These are phyloP conservation scores for Colletotrichum nymphaeae DNA, from an alignment of 2,329 filamentous ascomycete species.

Conservation along the genomic window DNA sequence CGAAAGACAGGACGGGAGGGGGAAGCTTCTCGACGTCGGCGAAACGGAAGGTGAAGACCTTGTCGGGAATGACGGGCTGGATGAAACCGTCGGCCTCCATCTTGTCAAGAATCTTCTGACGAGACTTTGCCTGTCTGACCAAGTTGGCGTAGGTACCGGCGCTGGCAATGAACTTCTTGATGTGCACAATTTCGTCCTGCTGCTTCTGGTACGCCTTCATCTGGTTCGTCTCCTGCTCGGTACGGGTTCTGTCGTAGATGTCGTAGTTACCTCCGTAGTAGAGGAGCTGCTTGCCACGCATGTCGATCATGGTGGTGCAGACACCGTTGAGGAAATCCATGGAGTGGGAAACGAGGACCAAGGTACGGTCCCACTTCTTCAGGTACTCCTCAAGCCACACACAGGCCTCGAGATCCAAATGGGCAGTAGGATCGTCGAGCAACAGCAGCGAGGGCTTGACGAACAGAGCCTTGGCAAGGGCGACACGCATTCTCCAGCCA, in stretches of 20 bases:
- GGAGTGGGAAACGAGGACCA: constrained; percentile 96
- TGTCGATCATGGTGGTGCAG: constrained; percentile 98
- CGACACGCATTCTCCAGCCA: constrained; percentile 99
- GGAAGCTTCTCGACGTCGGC: constrained; percentile 99
- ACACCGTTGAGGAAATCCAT: constrained; percentile 99
- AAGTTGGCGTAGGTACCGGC: constrained; percentile 99
- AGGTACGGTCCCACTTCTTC: constrained; percentile 99
- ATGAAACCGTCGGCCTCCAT: constrained; percentile 99
- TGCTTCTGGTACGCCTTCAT: constrained; percentile 99
- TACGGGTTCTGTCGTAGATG: constrained; percentile 93
- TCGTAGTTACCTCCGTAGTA: constrained; percentile 99
- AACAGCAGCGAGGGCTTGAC: constrained; percentile 96
- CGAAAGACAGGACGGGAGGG: constrained; percentile 94
- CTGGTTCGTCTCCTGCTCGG: constrained; percentile 97
- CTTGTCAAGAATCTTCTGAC: constrained; percentile 99
- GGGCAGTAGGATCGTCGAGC: constrained; percentile 97
- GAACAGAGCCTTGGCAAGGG: constrained; percentile 96
- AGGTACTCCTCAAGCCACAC: constrained; percentile 99
- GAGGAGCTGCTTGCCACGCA: constrained; percentile 87
- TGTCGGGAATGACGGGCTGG: constrained; percentile 85
- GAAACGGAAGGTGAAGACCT: constrained; percentile 97
- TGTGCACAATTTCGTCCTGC: constrained; percentile 98
- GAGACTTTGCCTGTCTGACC: constrained; percentile 97
- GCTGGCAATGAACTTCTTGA: constrained; percentile 99
- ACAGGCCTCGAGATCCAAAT: constrained; percentile 99